Evolutionary conservation across 2,329 filamentous ascomycete genomes (phyloP).

Genomic region (Graphilbum fragrans): DNA sequence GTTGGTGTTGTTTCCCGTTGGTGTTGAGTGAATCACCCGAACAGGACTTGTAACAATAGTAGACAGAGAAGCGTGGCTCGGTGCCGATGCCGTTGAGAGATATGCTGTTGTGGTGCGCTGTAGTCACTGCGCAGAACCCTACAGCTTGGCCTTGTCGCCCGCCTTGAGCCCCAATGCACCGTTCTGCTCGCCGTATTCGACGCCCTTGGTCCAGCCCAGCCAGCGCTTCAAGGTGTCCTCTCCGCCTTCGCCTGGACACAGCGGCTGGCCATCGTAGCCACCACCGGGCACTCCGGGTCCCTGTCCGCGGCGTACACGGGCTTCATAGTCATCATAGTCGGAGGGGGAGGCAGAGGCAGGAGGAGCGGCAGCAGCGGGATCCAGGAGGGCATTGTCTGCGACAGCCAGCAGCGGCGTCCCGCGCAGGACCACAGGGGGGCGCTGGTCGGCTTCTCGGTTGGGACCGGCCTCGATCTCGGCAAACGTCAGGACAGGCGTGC

Average conservation of each 20-base stretch:
- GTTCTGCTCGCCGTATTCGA: conserved; percentile 54
- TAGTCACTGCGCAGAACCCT: not conserved
- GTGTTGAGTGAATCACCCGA: no score
- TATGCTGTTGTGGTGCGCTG: no score
- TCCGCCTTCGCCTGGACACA: conserved; percentile 60
- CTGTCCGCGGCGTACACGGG: conserved; percentile 36
- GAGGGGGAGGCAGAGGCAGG: conserved; percentile 54
- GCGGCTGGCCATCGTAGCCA: conserved; percentile 49
- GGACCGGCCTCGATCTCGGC: conserved; percentile 50
- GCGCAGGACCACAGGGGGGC: conserved; percentile 56
- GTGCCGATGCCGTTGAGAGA: no score
- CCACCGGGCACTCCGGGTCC: conserved; percentile 51
- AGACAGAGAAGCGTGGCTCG: no score
- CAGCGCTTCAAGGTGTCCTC: conserved; percentile 57
- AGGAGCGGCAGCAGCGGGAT: conserved; percentile 25
- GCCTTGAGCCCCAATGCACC: conserved; percentile 48
- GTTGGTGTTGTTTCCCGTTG: no score
- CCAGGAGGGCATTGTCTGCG: conserved; percentile 24
- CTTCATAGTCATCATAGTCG: conserved; percentile 32
- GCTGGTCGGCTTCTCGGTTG: conserved; percentile 50
- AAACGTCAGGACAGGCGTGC: conserved; percentile 74
- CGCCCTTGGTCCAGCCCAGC: conserved; percentile 65
- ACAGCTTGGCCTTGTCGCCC: conserved; percentile 23
- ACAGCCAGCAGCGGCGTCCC: conserved; percentile 58
- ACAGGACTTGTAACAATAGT: no score